Evolutionary conservation across 2,329 filamentous ascomycete genomes (phyloP).

Genomic region (Aureobasidium mangrovei): DNA sequence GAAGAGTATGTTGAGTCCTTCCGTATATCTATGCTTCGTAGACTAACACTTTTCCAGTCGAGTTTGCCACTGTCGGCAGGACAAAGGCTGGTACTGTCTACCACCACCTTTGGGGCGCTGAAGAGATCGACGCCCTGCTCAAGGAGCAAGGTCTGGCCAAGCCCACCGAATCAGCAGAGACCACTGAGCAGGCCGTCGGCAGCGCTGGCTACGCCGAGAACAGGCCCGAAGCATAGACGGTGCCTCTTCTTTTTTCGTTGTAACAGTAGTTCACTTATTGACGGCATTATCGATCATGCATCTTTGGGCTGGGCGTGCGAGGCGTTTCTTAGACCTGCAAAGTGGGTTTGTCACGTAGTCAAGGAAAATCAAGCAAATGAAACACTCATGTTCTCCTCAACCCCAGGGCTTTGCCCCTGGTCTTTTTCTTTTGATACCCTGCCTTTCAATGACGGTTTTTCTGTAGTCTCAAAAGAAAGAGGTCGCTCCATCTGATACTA

Average conservation of each 20-base stretch:
- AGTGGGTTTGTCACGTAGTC: conserved; percentile 11
- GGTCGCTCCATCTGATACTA: no score
- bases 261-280: conserved; percentile 9
- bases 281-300: conserved; percentile 12
- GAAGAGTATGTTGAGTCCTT: conserved; percentile 66
- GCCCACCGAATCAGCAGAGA: conserved; percentile 7
- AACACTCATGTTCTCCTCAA: conserved; percentile 4
- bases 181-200: conserved; percentile 16
- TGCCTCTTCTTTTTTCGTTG: conserved; percentile 3
- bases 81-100: conserved; percentile 95
- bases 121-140: conserved; percentile 88
- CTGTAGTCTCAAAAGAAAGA: not conserved
- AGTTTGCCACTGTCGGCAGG: conserved; percentile 96
- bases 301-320: conserved; percentile 8
- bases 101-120: conserved; percentile 92
- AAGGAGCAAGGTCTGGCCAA: conserved; percentile 76
- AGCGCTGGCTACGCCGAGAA: conserved; percentile 18
- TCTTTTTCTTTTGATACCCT: conserved; percentile 8
- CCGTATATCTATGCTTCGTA: not conserved
- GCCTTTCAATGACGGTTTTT: not conserved
- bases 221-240: conserved; percentile 16
- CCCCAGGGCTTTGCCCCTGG: conserved; percentile 2
- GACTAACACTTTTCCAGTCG: conserved; percentile 50
- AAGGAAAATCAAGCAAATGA: not conserved
- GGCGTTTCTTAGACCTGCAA: conserved; percentile 14